Evolutionary conservation across 2,329 filamentous ascomycete genomes (phyloP).

Genomic region (Ophiostoma triangulosporum): DNA sequence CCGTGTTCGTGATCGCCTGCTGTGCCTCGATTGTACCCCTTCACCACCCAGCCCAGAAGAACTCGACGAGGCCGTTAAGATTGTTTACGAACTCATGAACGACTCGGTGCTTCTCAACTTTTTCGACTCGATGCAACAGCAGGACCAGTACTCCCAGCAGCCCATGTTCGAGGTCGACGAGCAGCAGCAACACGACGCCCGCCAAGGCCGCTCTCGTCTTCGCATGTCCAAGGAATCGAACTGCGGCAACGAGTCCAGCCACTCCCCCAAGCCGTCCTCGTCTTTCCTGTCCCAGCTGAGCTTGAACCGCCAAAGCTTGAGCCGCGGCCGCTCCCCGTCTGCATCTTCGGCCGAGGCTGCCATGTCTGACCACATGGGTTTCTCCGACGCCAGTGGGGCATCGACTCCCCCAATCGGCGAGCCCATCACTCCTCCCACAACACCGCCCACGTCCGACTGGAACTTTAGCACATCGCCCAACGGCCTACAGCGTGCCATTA

Average conservation of each 20-base stretch:
- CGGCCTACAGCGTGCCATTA: conserved; percentile 40
- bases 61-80: conserved; percentile 69
- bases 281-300: conserved; percentile 29
- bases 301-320: conserved; percentile 24
- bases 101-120: conserved; percentile 91
- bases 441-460: conserved; percentile 51
- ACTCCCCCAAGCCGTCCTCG: conserved; percentile 30
- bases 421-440: conserved; percentile 62
- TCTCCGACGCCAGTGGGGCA: conserved; percentile 53
- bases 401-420: conserved; percentile 42
- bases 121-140: conserved; percentile 46
- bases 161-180: neutral
- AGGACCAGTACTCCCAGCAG: conserved; percentile 14
- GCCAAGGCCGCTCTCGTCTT: conserved; percentile 27
- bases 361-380: conserved; percentile 29
- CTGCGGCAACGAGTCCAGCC: conserved; percentile 24
- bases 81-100: conserved; percentile 94
- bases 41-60: conserved; percentile 59
- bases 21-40: conserved; percentile 45
- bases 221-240: conserved; percentile 24
- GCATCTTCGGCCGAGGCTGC: conserved; percentile 31
- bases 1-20: conserved; percentile 67
- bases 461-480: conserved; percentile 36
- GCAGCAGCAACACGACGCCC: conserved; percentile 2
- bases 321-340: conserved; percentile 28